These are phyloP conservation scores for Teunomyces atbi DNA, from an alignment of 805 yeast genomes.

Conservation along the genomic window DNA sequence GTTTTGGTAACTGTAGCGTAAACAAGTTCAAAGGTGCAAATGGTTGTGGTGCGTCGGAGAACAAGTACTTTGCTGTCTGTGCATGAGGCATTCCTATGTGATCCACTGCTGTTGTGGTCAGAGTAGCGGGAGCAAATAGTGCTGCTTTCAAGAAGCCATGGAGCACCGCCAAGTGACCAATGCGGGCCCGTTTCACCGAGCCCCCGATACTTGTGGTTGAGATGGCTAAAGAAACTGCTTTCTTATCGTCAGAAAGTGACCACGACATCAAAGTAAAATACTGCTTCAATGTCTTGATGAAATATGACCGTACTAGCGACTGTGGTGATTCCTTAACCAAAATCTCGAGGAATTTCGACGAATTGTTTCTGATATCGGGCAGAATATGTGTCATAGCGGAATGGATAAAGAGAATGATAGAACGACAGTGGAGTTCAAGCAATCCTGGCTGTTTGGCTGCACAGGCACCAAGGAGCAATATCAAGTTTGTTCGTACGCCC, in stretches of 20 bases:
- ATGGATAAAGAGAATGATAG: conserved; percentile 69
- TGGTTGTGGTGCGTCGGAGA: conserved; percentile 59
- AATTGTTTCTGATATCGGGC: conserved; percentile 70
- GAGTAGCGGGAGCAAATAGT: conserved; percentile 24
- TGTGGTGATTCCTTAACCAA: conserved; percentile 55
- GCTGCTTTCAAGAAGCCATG: conserved; percentile 46
- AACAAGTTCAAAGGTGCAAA: conserved; percentile 63
- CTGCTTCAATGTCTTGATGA: conserved; percentile 66
- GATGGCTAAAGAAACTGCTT: conserved; percentile 33
- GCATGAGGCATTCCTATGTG: conserved; percentile 43
- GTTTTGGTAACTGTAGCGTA: conserved; percentile 33
- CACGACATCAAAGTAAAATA: conserved; percentile 74
- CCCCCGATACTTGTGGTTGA: conserved; percentile 35
- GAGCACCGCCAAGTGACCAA: conserved; percentile 43
- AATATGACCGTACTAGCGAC: conserved; percentile 58
- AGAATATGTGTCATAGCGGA: conserved; percentile 93
- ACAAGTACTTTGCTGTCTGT: conserved; percentile 49
- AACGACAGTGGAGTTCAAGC: conserved; percentile 57
- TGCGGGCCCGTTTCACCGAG: conserved; percentile 35
- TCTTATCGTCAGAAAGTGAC: conserved; percentile 48
- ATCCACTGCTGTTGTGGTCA: conserved; percentile 15
- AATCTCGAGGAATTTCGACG: conserved; percentile 64
- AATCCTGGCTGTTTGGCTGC: conserved; percentile 52
- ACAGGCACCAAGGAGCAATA: conserved; percentile 46
- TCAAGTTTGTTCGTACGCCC: conserved; percentile 59